A percentile compares a stretch with the other conserved stretches of the same genome.
phyloP scores from a whole-genome alignment of 2,329 filamentous ascomycete species.

The Ophiobolus disseminans region DNA sequence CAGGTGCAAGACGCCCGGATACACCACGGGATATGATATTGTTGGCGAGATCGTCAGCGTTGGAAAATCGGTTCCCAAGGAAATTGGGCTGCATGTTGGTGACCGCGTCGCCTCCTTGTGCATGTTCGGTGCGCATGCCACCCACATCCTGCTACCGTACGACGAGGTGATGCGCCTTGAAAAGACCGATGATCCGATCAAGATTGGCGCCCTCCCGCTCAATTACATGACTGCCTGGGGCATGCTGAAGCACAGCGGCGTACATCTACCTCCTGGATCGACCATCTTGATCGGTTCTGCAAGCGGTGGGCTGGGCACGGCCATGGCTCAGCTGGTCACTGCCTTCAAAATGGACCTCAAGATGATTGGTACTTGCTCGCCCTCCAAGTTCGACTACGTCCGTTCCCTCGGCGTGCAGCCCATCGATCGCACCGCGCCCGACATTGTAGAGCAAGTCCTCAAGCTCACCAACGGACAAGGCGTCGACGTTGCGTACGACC shows the following conservation, averaged over 20 bases:
- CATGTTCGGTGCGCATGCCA: conserved; percentile 10
- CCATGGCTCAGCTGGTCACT: conserved; percentile 11
- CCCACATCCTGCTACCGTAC: conserved; percentile 13
- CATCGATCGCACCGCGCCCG: conserved; percentile 11
- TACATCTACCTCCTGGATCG: conserved; percentile 9
- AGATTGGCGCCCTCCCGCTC: conserved; percentile 9
- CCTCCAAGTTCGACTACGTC: conserved; percentile 13
- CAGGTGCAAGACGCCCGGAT: conserved; percentile 3
- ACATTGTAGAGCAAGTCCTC: conserved; percentile 11
- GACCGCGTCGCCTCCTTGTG: conserved; percentile 9
- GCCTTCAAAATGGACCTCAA: conserved; percentile 13
- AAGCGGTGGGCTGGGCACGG: conserved; percentile 16
- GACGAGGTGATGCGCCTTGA: conserved; percentile 7
- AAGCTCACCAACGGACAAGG: conserved; percentile 11
- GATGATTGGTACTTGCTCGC: conserved; percentile 16
- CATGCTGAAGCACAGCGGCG: conserved; percentile 15
- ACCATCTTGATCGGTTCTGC: conserved; percentile 16
- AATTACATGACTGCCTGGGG: conserved; percentile 21
- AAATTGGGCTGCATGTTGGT: conserved; percentile 4
- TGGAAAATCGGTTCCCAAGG: conserved; percentile 1
- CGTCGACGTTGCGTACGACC: conserved; percentile 18
- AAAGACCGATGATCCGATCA: conserved; percentile 5
- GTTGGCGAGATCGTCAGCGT: conserved; percentile 14
- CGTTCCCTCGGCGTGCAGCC: conserved; percentile 15
- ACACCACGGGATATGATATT: conserved; percentile 15